Conservation (phyloP, 2,329 filamentous ascomycete species). For the Chaetomium sp. region DNA sequence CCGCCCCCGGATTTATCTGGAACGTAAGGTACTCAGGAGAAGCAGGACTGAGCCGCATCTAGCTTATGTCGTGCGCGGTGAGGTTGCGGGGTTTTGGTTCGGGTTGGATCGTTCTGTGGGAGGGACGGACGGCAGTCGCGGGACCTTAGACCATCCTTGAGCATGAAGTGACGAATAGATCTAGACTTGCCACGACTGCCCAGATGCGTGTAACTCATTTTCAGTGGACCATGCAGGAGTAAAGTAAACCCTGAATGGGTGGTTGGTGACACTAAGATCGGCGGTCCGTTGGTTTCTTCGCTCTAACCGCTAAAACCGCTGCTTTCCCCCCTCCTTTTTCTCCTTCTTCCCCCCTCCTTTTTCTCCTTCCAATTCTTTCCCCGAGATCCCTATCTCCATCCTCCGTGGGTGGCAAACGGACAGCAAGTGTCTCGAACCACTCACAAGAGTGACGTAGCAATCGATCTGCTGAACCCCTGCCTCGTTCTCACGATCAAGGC, state of each 20-base stretch:
- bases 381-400: background rate
- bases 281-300: background rate
- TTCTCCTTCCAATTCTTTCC: background rate
- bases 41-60: background rate
- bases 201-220: constrained; percentile 6
- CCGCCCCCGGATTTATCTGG: background rate
- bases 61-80: background rate
- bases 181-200: background rate
- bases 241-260: background rate
- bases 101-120: background rate
- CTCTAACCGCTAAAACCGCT: background rate
- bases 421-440: background rate
- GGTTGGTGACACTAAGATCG: background rate
- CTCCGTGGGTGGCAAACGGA: background rate
- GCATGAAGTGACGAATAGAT: background rate
- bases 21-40: background rate
- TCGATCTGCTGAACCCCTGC: constrained; percentile 3
- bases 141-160: background rate
- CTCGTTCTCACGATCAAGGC: constrained; percentile 6
- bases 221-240: background rate
- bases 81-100: background rate
- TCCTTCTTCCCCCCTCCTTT: background rate
- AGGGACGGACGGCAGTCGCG: background rate
- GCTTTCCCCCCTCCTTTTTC: background rate
- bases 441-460: background rate